A percentile compares a stretch with the other conserved stretches of the same genome.
Conservation (phyloP, 2,329 filamentous ascomycete genomes). For the Paraphoma chrysanthemicola region DNA sequence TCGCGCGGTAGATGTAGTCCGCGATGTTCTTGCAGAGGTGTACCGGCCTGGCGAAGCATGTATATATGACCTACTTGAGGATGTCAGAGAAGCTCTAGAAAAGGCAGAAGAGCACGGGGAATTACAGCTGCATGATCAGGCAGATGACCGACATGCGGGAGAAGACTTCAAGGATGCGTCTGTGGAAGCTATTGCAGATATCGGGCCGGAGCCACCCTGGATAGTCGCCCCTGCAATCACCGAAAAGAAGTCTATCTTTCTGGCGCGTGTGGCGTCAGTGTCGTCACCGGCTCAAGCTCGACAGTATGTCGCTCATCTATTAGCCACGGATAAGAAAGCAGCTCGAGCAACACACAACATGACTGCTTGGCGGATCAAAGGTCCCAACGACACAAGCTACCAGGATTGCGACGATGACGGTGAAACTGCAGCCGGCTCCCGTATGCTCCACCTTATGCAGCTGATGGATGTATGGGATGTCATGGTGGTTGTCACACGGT, state of each 20-base stretch:
- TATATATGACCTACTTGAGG: constrained; percentile 88
- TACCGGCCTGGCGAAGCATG: constrained; percentile 81
- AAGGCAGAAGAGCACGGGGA: constrained; percentile 53
- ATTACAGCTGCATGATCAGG: constrained; percentile 32
- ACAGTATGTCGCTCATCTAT: constrained; percentile 73
- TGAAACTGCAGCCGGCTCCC: constrained; percentile 86
- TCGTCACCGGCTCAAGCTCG: constrained; percentile 74
- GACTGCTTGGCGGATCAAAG: constrained; percentile 86
- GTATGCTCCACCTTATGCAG: constrained; percentile 89
- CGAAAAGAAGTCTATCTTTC: constrained; percentile 87
- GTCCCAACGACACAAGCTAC: constrained; percentile 63
- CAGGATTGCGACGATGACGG: constrained; percentile 98
- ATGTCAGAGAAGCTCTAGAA: constrained; percentile 56
- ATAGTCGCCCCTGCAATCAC: constrained; percentile 73
- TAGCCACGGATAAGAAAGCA: constrained; percentile 82
- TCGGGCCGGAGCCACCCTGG: constrained; percentile 67
- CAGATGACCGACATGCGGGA: constrained; percentile 11
- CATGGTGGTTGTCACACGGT: constrained; percentile 90
- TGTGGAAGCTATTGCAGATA: constrained; percentile 21
- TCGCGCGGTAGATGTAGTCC: constrained; percentile 72
- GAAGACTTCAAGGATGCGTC: neutral
- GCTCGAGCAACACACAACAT: constrained; percentile 95
- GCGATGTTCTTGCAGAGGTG: constrained; percentile 69
- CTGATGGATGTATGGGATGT: constrained; percentile 93
- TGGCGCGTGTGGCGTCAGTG: constrained; percentile 78